Conservation (phyloP, 176 grass and related monocot species). For the Elymus sibiricus region DNA sequence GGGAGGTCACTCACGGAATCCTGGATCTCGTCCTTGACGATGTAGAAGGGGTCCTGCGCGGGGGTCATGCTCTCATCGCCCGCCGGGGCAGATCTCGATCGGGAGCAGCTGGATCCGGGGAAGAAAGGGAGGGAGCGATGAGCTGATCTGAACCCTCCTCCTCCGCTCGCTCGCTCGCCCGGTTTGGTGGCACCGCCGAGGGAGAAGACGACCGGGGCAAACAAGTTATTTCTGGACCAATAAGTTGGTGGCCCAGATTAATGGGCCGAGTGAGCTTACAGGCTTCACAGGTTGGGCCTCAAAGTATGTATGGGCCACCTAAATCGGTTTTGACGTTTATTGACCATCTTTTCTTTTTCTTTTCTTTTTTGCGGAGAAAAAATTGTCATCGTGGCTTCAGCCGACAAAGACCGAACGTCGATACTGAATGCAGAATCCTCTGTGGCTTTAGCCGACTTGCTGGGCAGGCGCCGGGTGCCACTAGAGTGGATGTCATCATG, state of each 20-base stretch:
- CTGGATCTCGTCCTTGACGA: constrained; percentile 93
- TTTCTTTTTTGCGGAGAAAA: no score
- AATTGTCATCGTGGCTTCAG: no score
- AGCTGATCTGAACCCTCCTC: neutral
- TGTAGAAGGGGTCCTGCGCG: constrained; percentile 94
- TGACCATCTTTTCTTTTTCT: no score
- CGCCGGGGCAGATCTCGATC: neutral
- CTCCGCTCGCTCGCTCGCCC: neutral
- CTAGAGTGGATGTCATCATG: no score
- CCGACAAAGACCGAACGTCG: no score
- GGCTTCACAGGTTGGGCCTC: neutral
- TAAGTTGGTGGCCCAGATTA: neutral
- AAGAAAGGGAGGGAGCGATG: neutral
- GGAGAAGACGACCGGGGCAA: neutral
- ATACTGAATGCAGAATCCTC: no score
- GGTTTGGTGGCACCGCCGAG: constrained; percentile 21
- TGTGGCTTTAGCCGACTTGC: no score
- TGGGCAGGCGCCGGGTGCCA: no score
- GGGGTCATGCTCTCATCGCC: constrained; percentile 57
- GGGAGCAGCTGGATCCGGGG: neutral
- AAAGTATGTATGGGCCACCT: neutral
- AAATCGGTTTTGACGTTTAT: neutral
- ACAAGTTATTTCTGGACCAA: neutral
- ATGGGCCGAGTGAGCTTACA: neutral
- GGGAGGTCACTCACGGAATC: constrained; percentile 77